A percentile compares a stretch with the other conserved stretches of the same genome.
phyloP scores from a whole-genome alignment of 768 basidiomycete species.

The Kwoniella dejecticola region DNA sequence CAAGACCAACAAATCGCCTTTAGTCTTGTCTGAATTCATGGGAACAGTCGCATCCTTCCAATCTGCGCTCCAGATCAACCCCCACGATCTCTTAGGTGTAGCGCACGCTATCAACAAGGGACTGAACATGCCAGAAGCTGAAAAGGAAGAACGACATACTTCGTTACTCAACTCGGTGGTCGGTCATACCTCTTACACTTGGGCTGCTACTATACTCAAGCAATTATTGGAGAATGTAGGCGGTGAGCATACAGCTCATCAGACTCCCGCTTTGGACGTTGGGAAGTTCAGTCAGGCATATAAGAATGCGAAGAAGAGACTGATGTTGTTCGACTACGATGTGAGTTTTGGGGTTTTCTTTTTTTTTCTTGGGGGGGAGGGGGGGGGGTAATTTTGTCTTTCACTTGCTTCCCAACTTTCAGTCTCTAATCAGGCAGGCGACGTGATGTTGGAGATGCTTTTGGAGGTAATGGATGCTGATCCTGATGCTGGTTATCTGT shows the following conservation, averaged over 20 bases:
- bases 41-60: slow-evolving; percentile 91
- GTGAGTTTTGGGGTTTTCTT: too few species aligned
- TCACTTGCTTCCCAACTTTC: not conserved
- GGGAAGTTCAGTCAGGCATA: slow-evolving; percentile 66
- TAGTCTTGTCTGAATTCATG: slow-evolving; percentile 96
- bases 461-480: too few species aligned
- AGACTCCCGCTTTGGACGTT: slow-evolving; percentile 79
- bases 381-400: too few species aligned
- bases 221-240: slow-evolving; percentile 82
- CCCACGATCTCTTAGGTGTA: slow-evolving; percentile 92
- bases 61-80: slow-evolving; percentile 87
- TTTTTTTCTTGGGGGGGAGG: too few species aligned
- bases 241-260: slow-evolving; percentile 72
- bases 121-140: slow-evolving; percentile 73
- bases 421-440: too few species aligned
- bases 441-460: too few species aligned
- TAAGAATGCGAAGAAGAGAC: slow-evolving; percentile 70
- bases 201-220: slow-evolving; percentile 87
- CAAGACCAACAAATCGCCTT: slow-evolving; percentile 72
- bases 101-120: slow-evolving; percentile 87
- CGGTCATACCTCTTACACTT: slow-evolving; percentile 90
- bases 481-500: slow-evolving; percentile 7
- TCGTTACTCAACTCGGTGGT: slow-evolving; percentile 79
- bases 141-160: slow-evolving; percentile 73
- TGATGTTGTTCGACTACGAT: slow-evolving; percentile 96